Evolutionary conservation across 805 yeast genomes (phyloP).

Genomic region (Pichia manshurica): DNA sequence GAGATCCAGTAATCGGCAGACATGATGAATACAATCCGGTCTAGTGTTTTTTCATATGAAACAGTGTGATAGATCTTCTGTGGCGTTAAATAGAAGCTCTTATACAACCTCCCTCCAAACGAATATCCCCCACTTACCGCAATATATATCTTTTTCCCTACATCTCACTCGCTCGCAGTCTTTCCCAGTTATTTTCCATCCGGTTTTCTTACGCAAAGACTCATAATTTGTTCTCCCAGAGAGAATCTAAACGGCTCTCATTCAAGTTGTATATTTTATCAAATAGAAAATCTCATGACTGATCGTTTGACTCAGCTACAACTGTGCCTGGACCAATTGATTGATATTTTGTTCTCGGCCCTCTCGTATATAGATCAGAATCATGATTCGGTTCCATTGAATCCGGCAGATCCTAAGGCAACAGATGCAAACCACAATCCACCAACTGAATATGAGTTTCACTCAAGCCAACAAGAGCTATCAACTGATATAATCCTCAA

Average conservation of each 20-base stretch:
- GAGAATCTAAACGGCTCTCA: too few relatives aligned
- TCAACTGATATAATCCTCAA: constrained; percentile 81
- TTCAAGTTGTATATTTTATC: too few relatives aligned
- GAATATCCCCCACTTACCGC: too few relatives aligned
- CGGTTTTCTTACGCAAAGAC: too few relatives aligned
- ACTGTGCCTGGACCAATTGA: constrained; percentile 74
- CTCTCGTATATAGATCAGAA: constrained; percentile 73
- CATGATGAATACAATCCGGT: constrained; percentile 34
- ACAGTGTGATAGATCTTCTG: background rate
- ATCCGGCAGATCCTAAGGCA: constrained; percentile 48
- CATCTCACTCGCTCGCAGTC: too few relatives aligned
- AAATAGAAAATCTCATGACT: constrained; percentile 44
- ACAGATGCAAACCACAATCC: constrained; percentile 56
- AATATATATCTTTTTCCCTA: too few relatives aligned
- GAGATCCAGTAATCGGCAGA: constrained; percentile 87
- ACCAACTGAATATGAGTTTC: constrained; percentile 30
- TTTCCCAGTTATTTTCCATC: too few relatives aligned
- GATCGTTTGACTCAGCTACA: constrained; percentile 90
- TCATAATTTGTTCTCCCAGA: too few relatives aligned
- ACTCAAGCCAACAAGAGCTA: constrained; percentile 61
- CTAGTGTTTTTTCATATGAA: background rate
- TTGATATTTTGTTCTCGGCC: constrained; percentile 76
- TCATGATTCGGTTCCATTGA: constrained; percentile 51
- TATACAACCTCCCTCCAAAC: too few relatives aligned
- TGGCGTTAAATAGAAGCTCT: too few relatives aligned